Base-by-base conservation (phyloP, 2,329 filamentous ascomycete species). In the Aureobasidium sp. region DNA sequence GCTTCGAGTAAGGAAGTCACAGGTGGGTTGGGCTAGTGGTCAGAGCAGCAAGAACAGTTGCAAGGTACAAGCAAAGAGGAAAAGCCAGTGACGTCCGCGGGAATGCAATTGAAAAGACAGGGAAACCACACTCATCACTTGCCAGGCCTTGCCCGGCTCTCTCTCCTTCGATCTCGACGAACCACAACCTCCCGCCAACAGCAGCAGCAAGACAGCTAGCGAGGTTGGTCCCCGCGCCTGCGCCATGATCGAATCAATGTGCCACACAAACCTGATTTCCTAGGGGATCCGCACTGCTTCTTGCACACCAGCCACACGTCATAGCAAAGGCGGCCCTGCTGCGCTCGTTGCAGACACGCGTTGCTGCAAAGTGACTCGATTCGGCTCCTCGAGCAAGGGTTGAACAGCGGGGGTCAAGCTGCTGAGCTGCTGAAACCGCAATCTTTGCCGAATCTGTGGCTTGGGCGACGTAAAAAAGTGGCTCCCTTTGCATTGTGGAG, bases 231-330 rank as follows among this genome's bases (percentile, higher is more conserved):
- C 19, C 22, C 17, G 7, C 37, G 33, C 33, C 57, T 60, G 57
- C 57, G 57, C 57, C 57, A 60, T 60, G 57, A 60, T 60, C 35
- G n/a, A 19, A 40, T 24, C 19, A 29, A 47, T 60, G 44, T 50
- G 57, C 57, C 57, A 60, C 57, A 60, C 57, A 60, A 60, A 60
- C 57, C 57, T 44, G 57, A 60, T 60, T 60, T 48, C 45, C 45
- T 22, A 22, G 29, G 29, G 29, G 54, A 59, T 59, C 54, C 54
- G 40, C 56, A 35, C 54, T 40, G 39, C 24, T 24, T 29, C 14
- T 19, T 40, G 39, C 39, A 22, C 40, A 60, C 57, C 45, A 60
- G 57, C 57, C 57, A 60, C 57, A 60, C 57, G 57, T 60, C 57
- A 60, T 60, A 49, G 45, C 44, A 15, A 39, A 33, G 3, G n/a